A percentile compares a stretch with the other conserved stretches of the same genome.
Evolutionary conservation across 2,329 filamentous ascomycete species (phyloP).

Genomic region (Fonsecaea erecta): DNA sequence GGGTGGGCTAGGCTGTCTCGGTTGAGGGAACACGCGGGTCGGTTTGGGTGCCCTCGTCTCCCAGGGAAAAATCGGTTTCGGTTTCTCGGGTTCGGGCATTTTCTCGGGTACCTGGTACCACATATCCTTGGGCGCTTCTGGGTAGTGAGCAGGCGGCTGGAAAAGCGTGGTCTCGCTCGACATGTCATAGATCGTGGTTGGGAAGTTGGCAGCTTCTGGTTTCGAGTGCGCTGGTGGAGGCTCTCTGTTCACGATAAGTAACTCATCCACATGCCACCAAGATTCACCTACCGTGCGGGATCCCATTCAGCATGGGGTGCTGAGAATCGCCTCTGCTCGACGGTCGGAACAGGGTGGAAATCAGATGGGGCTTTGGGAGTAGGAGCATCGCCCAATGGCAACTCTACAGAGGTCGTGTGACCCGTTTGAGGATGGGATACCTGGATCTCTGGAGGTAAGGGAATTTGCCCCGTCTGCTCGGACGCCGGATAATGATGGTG

Average conservation of each 20-base stretch:
- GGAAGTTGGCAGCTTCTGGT: conserved; percentile 86
- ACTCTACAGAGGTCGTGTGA: conserved; percentile 44
- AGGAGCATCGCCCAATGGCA: conserved; percentile 50
- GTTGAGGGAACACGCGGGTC: conserved; percentile 54
- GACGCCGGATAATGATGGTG: conserved; percentile 15
- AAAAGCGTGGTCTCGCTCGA: conserved; percentile 76
- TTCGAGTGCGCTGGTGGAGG: conserved; percentile 67
- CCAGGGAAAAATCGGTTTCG: conserved; percentile 85
- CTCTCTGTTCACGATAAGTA: conserved; percentile 55
- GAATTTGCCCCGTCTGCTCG: conserved; percentile 28
- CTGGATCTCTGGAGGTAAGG: conserved; percentile 21
- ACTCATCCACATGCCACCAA: conserved; percentile 9
- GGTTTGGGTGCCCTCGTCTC: conserved; percentile 69
- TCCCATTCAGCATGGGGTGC: conserved; percentile 67
- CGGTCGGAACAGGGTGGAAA: conserved; percentile 50
- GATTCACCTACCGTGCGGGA: conserved; percentile 59
- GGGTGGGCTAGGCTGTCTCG: conserved; percentile 37
- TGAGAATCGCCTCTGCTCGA: conserved; percentile 58
- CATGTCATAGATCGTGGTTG: conserved; percentile 79
- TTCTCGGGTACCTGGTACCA: conserved; percentile 76
- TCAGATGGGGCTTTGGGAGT: conserved; percentile 49
- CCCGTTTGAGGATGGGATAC: conserved; percentile 21
- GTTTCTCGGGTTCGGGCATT: conserved; percentile 62
- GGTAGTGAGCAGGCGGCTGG: conserved; percentile 74
- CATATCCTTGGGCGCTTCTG: conserved; percentile 84